Conservation (phyloP, 768 basidiomycete genomes). For the Hortiboletus flavorubellus region DNA sequence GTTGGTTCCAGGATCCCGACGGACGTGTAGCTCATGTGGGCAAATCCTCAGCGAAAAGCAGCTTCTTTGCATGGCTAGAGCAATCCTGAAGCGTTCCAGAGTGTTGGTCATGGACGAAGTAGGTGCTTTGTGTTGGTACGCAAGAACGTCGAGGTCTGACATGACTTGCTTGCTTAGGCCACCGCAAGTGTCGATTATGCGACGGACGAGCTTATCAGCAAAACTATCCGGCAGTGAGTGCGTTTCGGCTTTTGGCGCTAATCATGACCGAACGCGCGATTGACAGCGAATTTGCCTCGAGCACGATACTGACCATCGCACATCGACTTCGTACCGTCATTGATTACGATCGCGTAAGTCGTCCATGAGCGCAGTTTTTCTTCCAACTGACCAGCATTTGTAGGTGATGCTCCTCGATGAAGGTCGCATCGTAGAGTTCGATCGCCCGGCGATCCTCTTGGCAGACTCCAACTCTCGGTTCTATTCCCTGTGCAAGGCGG, state of each 20-base stretch:
- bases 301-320: slow-evolving; percentile 81
- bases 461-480: slow-evolving; percentile 58
- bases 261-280: not conserved
- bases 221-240: slow-evolving; percentile 74
- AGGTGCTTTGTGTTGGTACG: slow-evolving; percentile 12
- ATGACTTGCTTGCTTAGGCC: slow-evolving; percentile 39
- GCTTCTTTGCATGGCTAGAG: slow-evolving; percentile 85
- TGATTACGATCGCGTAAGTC: slow-evolving; percentile 74
- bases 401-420: slow-evolving; percentile 78
- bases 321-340: slow-evolving; percentile 78
- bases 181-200: slow-evolving; percentile 82
- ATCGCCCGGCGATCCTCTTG: slow-evolving; percentile 57
- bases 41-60: slow-evolving; percentile 61
- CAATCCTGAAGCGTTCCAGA: slow-evolving; percentile 75
- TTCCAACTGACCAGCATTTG: slow-evolving; percentile 1
- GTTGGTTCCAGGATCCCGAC: not conserved
- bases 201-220: slow-evolving; percentile 82
- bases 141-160: slow-evolving; percentile 3
- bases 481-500: slow-evolving; percentile 66
- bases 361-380: slow-evolving; percentile 1
- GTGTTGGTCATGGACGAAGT: slow-evolving; percentile 86
- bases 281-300: slow-evolving; percentile 68
- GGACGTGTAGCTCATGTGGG: not conserved
- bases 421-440: slow-evolving; percentile 77
- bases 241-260: not conserved